Percentiles rank a stretch among this genome's conserved stretches.
phyloP scores from a whole-genome alignment of 1,139 yeast genomes.

The Casaregolazyma suthepensis region DNA sequence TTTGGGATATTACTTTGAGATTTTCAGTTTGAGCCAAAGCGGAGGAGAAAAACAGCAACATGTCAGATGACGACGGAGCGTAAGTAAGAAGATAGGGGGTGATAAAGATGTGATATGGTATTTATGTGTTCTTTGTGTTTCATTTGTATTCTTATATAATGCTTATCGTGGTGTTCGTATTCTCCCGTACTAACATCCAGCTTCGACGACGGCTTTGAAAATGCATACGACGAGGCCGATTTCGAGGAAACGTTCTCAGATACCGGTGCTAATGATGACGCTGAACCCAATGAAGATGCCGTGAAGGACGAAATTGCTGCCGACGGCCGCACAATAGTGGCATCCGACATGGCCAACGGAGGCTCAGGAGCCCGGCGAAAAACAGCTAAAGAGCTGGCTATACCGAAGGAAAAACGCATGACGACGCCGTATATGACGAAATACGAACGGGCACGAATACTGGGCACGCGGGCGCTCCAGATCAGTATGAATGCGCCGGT shows the following conservation, averaged over 20 bases:
- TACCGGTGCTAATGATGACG: constrained; percentile 47
- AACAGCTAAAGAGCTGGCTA: constrained; percentile 75
- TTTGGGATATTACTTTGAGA: not conserved
- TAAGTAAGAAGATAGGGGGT: constrained; percentile 14
- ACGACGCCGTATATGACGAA: constrained; percentile 99
- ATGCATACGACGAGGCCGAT: constrained; percentile 60
- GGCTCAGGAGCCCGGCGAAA: constrained; percentile 51
- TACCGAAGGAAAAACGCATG: constrained; percentile 79
- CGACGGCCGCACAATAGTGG: constrained; percentile 65
- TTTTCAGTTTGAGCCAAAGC: not conserved
- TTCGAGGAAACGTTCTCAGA: constrained; percentile 80
- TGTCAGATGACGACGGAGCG: constrained; percentile 34
- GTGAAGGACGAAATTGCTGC: constrained; percentile 51
- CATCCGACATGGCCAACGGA: constrained; percentile 47
- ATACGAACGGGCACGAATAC: constrained; percentile 92
- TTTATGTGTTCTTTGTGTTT: too few species aligned
- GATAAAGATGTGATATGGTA: too few species aligned
- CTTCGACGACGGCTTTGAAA: constrained; percentile 67
- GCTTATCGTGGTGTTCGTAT: not conserved
- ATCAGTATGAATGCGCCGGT: constrained; percentile 97
- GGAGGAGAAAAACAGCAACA: constrained; percentile 8
- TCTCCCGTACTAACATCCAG: constrained; percentile 24
- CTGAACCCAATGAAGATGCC: constrained; percentile 26
- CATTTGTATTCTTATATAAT: too few species aligned
- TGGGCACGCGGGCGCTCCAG: constrained; percentile 94